phyloP scores from a whole-genome alignment of 2,329 filamentous ascomycete species.

The Penicillium sp. region DNA sequence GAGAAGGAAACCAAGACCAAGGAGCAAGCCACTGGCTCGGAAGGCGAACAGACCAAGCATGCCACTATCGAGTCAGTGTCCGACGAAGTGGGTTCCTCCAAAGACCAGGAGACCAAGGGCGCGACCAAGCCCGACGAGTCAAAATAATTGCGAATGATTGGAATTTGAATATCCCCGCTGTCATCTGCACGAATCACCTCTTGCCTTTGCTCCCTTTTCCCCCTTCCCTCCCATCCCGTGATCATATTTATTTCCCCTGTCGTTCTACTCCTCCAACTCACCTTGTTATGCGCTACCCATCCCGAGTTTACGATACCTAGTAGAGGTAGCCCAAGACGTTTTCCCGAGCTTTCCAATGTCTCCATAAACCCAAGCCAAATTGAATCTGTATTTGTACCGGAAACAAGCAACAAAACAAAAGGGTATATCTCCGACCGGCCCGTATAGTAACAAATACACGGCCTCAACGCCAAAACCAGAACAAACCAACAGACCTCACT shows the following conservation, averaged over 20 bases:
- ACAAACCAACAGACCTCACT: background rate
- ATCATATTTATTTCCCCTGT: background rate
- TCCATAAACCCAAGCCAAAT: constrained; percentile 4
- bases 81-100: constrained; percentile 37
- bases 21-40: constrained; percentile 52
- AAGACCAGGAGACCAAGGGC: constrained; percentile 20
- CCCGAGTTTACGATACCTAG: constrained; percentile 11
- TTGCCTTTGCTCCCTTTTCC: background rate
- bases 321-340: constrained; percentile 5
- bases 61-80: constrained; percentile 54
- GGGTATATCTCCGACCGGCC: constrained; percentile 19
- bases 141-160: constrained; percentile 22
- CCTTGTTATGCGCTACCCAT: constrained; percentile 1
- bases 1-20: constrained; percentile 76
- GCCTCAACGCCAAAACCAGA: constrained; percentile 14
- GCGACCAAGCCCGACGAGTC: constrained; percentile 25
- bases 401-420: constrained; percentile 8
- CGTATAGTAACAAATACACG: background rate
- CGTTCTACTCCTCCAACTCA: background rate
- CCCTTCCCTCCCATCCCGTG: background rate
- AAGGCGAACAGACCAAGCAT: constrained; percentile 62
- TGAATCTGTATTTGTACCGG: constrained; percentile 10
- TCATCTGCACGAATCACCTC: background rate
- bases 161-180: constrained; percentile 2
- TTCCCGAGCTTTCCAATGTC: background rate